These are phyloP conservation scores for Capniomyces stellatus DNA, from an alignment of 371 early-diverging fungal genomes.

Conservation along the genomic window DNA sequence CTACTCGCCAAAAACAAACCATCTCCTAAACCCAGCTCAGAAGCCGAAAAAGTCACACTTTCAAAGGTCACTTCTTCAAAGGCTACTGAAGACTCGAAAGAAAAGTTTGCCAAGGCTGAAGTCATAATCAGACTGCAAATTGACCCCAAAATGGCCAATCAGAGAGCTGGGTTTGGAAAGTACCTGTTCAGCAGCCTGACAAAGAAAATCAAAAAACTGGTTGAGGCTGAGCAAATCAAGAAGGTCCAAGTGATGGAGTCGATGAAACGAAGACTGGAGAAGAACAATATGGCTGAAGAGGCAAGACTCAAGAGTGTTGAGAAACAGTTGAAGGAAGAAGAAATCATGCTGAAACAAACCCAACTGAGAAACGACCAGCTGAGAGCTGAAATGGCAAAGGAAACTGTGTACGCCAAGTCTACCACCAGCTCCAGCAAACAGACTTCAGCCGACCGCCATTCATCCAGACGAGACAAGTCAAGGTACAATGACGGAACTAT, in stretches of 20 bases:
- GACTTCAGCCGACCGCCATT: background rate
- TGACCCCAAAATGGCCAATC: slow-evolving; percentile 41
- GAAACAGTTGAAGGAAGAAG: slow-evolving; percentile 23
- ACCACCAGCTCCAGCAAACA: too few species aligned
- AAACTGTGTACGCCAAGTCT: too few species aligned
- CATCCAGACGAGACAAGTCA: background rate
- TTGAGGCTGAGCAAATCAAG: slow-evolving; percentile 26
- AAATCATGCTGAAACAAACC: slow-evolving; percentile 20
- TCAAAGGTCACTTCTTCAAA: background rate
- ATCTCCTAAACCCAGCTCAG: background rate
- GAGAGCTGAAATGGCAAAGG: slow-evolving; percentile 13
- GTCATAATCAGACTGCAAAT: slow-evolving; percentile 31
- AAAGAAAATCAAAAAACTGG: slow-evolving; percentile 38
- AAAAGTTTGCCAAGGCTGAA: slow-evolving; percentile 2
- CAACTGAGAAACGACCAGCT: slow-evolving; percentile 22
- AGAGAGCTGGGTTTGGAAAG: slow-evolving; percentile 43
- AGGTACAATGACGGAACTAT: slow-evolving; percentile 2
- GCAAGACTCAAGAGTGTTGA: slow-evolving; percentile 17
- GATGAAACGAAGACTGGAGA: slow-evolving; percentile 20
- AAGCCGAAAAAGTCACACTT: background rate
- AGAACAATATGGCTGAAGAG: slow-evolving; percentile 27
- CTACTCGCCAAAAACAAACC: background rate
- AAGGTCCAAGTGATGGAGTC: background rate
- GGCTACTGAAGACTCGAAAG: background rate
- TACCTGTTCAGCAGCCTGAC: slow-evolving; percentile 36